These are phyloP conservation scores for Paxillus rubicundulus DNA, from an alignment of 768 basidiomycete species.

Conservation along the genomic window DNA sequence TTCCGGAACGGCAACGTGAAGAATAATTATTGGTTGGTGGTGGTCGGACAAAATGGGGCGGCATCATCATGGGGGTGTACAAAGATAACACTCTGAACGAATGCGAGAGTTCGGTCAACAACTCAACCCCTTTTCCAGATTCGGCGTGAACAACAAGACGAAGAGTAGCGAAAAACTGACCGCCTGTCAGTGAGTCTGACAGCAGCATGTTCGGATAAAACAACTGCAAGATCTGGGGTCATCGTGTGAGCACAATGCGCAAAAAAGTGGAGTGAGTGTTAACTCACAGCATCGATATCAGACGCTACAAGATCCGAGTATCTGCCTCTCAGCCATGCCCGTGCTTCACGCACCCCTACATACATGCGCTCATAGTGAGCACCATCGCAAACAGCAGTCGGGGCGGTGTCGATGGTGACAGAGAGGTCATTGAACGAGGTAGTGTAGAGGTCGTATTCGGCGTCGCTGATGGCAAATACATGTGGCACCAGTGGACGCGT, in stretches of 20 bases:
- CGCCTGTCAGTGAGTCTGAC: constrained; percentile 55
- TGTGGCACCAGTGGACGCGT: constrained; percentile 70
- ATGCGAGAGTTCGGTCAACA: constrained; percentile 68
- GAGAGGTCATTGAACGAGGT: constrained; percentile 54
- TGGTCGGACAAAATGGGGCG: constrained; percentile 5
- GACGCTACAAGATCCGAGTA: constrained; percentile 52
- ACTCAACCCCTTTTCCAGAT: constrained; percentile 55
- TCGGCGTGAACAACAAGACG: constrained; percentile 64
- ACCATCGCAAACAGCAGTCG: constrained; percentile 37
- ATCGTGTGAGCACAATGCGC: not conserved
- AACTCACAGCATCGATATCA: constrained; percentile 59
- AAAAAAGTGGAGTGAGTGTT: not conserved
- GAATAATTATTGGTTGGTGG: not conserved
- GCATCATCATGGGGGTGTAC: not conserved
- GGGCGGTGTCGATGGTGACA: constrained; percentile 31
- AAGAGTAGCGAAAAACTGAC: constrained; percentile 75
- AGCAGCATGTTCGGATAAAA: constrained; percentile 57
- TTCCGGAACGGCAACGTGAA: not conserved
- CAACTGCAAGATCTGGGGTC: constrained; percentile 56
- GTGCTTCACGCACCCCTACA: constrained; percentile 61
- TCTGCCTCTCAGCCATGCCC: constrained; percentile 74
- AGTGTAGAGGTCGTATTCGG: constrained; percentile 69
- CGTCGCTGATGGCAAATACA: constrained; percentile 70
- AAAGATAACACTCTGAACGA: constrained; percentile 63
- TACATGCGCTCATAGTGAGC: constrained; percentile 51